Conservation (phyloP, 257 asterid species). For the Solanum neorickii region DNA sequence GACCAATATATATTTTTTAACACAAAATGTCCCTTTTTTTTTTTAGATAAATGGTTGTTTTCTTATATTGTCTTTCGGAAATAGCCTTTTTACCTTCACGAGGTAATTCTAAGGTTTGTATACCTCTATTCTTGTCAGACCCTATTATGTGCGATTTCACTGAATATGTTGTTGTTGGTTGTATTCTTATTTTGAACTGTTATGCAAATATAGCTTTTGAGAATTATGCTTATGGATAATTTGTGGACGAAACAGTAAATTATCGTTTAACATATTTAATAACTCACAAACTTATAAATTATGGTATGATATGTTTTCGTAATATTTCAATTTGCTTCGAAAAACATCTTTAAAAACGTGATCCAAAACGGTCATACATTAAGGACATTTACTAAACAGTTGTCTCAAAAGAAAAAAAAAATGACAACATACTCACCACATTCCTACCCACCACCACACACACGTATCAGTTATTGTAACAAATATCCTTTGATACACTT, state of each 20-base stretch:
- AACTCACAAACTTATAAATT: not conserved
- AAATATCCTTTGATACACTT: not conserved
- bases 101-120: not conserved
- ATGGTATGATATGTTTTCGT: no score
- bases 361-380: no score
- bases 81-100: not conserved
- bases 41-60: not conserved
- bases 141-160: not conserved
- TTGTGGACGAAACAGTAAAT: no score
- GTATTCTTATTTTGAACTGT: not conserved
- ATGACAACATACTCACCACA: not conserved
- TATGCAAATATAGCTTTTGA: not conserved
- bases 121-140: rapidly evolving
- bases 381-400: not conserved
- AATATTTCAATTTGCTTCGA: no score
- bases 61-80: not conserved
- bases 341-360: not conserved
- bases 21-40: not conserved
- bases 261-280: no score
- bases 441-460: not conserved
- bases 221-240: not conserved
- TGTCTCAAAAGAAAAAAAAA: no score
- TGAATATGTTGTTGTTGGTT: no score
- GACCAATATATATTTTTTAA: not conserved
- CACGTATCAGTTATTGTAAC: not conserved